These are phyloP conservation scores for Solanum virginianum DNA, from an alignment of 257 asterid species.

Conservation along the genomic window DNA sequence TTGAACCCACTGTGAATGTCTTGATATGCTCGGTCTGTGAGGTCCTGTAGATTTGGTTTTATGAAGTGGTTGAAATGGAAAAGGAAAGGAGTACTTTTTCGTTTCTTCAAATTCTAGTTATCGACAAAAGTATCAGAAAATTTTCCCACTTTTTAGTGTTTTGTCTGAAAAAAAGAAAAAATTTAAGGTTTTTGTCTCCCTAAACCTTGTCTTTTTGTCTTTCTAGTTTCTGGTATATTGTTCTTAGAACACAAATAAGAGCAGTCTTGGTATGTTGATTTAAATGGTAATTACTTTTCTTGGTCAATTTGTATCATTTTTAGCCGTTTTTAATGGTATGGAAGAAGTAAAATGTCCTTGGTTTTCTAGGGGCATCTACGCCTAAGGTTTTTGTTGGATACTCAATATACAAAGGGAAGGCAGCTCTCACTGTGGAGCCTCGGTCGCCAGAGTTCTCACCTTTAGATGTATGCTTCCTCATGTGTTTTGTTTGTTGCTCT, in stretches of 20 bases:
- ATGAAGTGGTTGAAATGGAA: background rate
- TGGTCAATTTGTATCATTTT: background rate
- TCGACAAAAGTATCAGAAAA: background rate
- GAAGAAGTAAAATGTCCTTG: background rate
- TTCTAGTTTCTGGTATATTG: background rate
- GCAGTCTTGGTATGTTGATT: background rate
- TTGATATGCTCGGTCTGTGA: background rate
- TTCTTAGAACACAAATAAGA: background rate
- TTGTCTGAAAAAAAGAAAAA: background rate
- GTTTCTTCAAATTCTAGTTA: background rate
- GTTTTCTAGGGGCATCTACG: conserved; percentile 34
- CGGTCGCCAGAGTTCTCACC: conserved; percentile 81
- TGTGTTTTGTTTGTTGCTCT: background rate
- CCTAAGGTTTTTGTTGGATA: conserved; percentile 76
- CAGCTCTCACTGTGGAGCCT: conserved; percentile 80
- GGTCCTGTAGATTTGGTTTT: background rate
- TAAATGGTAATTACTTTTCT: background rate
- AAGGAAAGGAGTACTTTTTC: background rate
- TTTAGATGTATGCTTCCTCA: conserved; percentile 43
- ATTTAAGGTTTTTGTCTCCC: background rate
- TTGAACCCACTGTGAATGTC: background rate
- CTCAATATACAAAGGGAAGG: conserved; percentile 88
- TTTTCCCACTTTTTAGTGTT: background rate
- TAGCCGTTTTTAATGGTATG: background rate
- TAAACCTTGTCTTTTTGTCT: background rate